These are phyloP conservation scores for Mycena albidolilacea DNA, from an alignment of 768 basidiomycete genomes.

Conservation along the genomic window DNA sequence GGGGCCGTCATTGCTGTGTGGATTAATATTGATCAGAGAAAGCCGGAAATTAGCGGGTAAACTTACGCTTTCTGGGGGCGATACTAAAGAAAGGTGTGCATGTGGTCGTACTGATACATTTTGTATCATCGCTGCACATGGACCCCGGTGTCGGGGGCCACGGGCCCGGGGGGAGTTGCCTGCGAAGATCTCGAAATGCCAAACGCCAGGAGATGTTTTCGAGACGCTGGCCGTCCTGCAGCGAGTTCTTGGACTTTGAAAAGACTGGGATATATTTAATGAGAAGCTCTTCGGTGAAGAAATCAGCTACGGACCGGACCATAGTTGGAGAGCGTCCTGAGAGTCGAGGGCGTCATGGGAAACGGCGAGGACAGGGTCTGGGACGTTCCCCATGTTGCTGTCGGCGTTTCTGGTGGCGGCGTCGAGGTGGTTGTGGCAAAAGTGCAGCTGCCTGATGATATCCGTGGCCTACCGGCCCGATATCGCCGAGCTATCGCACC, in stretches of 20 bases:
- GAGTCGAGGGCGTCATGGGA: conserved; percentile 79
- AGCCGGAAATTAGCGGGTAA: background rate
- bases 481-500: no score
- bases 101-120: background rate
- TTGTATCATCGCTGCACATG: conserved; percentile 22
- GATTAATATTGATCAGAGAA: conserved; percentile 13
- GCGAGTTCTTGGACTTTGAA: conserved; percentile 84
- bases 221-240: conserved; percentile 85
- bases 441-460: no score
- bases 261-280: conserved; percentile 68
- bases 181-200: conserved; percentile 73
- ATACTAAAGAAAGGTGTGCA: conserved; percentile 20
- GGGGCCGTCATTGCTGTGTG: conserved; percentile 38
- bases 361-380: conserved; percentile 78
- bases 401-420: background rate
- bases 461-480: no score
- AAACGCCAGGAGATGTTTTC: conserved; percentile 93
- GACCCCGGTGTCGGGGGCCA: conserved; percentile 52
- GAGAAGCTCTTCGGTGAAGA: conserved; percentile 9
- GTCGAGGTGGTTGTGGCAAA: conserved; percentile 16
- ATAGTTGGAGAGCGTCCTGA: conserved; percentile 68
- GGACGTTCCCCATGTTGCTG: conserved; percentile 30
- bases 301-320: conserved; percentile 70
- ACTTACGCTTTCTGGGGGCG: conserved; percentile 34
- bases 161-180: conserved; percentile 10